Evolutionary conservation across 371 early-diverging fungal genomes (phyloP), one percentile per base, ranked within the genome.

Genomic region (Mucor lusitanicus): DNA sequence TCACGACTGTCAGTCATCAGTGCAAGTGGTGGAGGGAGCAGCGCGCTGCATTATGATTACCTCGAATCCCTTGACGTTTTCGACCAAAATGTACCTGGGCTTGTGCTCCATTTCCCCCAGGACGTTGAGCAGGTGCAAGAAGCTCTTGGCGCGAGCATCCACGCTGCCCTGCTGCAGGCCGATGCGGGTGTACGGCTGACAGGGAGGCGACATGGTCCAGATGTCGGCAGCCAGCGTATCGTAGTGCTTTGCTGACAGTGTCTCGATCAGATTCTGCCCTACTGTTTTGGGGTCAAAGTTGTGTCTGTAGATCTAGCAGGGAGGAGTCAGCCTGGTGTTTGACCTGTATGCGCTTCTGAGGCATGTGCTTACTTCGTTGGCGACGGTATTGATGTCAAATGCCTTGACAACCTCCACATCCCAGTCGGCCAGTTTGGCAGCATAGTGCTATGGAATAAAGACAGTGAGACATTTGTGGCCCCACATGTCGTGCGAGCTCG

Each of bases 41-140:
- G n/a, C n/a, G n/a, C n/a, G n/a, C n/a, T n/a, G n/a, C n/a, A n/a
- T n/a, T n/a, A n/a, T n/a, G n/a, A 57, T 65, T 75, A 82, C 89
- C 73, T 95, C 94, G 63, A 95, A 94, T 4, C 94, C 94, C 48
- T 88, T 87, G 39, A 95, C 95, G 73, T 95, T 94, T 73, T 95
- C 95, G 6, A 95, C 78, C 21, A 94, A 73, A 37, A 95, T 74
- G 61, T 90, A 92, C 37, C 71, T 84, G 0, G 93, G 94, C 27
- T 81, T 76, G 60, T 89, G 75, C n/a, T 78, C 61, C 70, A 91
- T 79, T 60, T 75, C 75, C 17, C 68, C 78, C 17, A 93, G 73
- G 15, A 92, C 81, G 23, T 88, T 78, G 67, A 95, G 78, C 19
- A 94, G 62, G 58, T 89, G 85, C 5, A 94, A 77, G 61, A 94